Evolutionary conservation across 2,329 filamentous ascomycete genomes (phyloP).

Genomic region (Drechslerella dactyloides): DNA sequence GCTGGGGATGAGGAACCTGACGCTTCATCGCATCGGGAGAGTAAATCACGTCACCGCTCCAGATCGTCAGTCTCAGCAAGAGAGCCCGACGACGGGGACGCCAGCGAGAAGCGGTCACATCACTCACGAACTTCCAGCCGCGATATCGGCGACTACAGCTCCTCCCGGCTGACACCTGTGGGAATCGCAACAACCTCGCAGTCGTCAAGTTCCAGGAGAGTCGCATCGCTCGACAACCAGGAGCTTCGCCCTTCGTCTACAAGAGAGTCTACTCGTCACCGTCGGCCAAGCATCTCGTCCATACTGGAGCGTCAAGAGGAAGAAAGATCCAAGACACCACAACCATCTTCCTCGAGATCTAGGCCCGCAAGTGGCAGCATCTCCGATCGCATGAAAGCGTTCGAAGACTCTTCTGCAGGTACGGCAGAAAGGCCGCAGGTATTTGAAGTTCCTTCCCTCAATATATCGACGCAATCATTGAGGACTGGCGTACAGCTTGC

Average conservation of each 20-base stretch:
- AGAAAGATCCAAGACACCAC: conserved; percentile 42
- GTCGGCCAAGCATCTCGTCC: conserved; percentile 44
- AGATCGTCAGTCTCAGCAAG: conserved; percentile 40
- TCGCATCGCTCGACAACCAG: conserved; percentile 38
- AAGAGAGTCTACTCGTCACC: conserved; percentile 38
- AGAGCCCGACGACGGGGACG: conserved; percentile 27
- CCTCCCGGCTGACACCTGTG: conserved; percentile 44
- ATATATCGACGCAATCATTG: conserved; percentile 51
- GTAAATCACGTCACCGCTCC: conserved; percentile 44
- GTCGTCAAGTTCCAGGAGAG: conserved; percentile 38
- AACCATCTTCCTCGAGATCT: conserved; percentile 29
- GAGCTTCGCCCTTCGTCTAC: conserved; percentile 33
- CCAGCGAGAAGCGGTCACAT: conserved; percentile 33
- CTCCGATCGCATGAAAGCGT: conserved; percentile 38
- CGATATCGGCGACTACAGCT: conserved; percentile 34
- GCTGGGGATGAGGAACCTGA: conserved; percentile 47
- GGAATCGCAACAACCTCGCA: conserved; percentile 49
- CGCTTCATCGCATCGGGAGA: conserved; percentile 39
- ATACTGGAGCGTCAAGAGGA: conserved; percentile 44
- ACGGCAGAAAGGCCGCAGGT: conserved; percentile 51
- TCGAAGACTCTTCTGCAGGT: conserved; percentile 49
- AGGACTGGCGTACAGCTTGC: conserved; percentile 52
- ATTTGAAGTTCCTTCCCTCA: conserved; percentile 51
- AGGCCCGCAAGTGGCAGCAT: conserved; percentile 23
- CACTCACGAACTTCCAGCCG: conserved; percentile 38